Base-by-base conservation (phyloP, 2,329 filamentous ascomycete species). In the Pseudopyrenochaeta lycopersici region DNA sequence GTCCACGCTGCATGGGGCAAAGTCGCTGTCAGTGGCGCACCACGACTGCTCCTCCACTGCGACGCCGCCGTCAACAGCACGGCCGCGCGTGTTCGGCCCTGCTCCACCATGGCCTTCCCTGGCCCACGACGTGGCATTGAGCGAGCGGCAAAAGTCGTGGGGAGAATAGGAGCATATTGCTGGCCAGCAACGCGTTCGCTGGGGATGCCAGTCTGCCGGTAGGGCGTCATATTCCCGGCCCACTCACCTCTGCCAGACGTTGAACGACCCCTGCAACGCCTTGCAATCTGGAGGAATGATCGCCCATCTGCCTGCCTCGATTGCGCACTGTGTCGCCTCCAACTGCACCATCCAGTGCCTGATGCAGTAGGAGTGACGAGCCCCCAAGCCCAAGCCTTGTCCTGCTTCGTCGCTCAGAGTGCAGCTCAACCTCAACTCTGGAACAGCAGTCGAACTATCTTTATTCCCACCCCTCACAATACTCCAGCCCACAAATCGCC, bases 321-420 rank as follows among this genome's bases (percentile, higher is more conserved):
- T 40, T 40, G 17, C 7, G 18, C 36, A 9, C 23, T 41, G 39
- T 30, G 23, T 30, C 21, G 39, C 39, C 39, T 29, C 39, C 7
- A 40, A 9, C 46, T 38, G 35, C 35, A 35, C 35, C 49, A 36
- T 35, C 46, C 38, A 45, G 51, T 39, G n/a, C 40, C 36, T 35
- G 41, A 39, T 44, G 18, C 38, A 53, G 39, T 38, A 43, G 39
- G 27, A 32, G 23, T 35, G 29, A n/a, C n/a, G n/a, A n/a, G n/a
- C n/a, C n/a, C n/a, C n/a, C n/a, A n/a, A n/a, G n/a, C n/a, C n/a
- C n/a, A n/a, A n/a, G n/a, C n/a, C n/a, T n/a, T n/a, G n/a, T n/a
- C n/a, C n/a, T n/a, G n/a, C n/a, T n/a, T n/a, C n/a, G n/a, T n/a
- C n/a, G n/a, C n/a, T n/a, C n/a, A n/a, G n/a, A 15, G 35, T 38